These are phyloP conservation scores for Flaveria robusta DNA, from an alignment of 129 eudicot species.

Conservation along the genomic window DNA sequence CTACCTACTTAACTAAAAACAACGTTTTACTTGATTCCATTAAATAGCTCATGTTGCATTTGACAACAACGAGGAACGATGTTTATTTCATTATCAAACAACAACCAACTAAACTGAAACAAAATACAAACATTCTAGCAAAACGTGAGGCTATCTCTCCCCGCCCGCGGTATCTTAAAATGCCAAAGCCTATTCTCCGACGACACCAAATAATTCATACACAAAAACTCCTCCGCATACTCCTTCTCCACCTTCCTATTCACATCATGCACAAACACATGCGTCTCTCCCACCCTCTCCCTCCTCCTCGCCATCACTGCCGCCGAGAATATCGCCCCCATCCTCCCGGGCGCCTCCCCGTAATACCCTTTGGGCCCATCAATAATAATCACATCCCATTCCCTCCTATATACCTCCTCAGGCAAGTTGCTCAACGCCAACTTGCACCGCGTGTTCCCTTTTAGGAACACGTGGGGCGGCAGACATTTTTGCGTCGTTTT, in stretches of 20 bases:
- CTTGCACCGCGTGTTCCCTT: conserved; percentile 44
- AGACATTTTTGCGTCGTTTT: conserved; percentile 36
- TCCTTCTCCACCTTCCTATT: conserved; percentile 54
- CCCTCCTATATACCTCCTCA: conserved; percentile 49
- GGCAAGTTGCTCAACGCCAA: conserved; percentile 50
- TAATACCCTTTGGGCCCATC: conserved; percentile 62
- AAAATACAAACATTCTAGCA: conserved; percentile 21
- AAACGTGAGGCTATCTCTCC: conserved; percentile 28
- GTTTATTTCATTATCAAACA: conserved; percentile 17
- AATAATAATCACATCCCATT: conserved; percentile 59
- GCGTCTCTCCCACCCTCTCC: conserved; percentile 38
- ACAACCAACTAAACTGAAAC: background rate
- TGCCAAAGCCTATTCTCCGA: conserved; percentile 54
- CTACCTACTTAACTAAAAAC: no score
- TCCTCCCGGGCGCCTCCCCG: conserved; percentile 62
- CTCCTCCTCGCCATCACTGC: conserved; percentile 59
- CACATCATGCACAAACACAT: conserved; percentile 61
- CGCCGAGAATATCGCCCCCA: conserved; percentile 55
- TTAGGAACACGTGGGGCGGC: conserved; percentile 32
- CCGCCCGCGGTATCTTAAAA: conserved; percentile 51
- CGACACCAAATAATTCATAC: conserved; percentile 42
- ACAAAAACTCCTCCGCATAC: conserved; percentile 55
- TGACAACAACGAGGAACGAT: background rate
- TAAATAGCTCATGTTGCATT: background rate
- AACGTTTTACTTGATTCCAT: background rate